These are phyloP conservation scores for Venturia asperata DNA, from an alignment of 2,329 filamentous ascomycete species.

Conservation along the genomic window DNA sequence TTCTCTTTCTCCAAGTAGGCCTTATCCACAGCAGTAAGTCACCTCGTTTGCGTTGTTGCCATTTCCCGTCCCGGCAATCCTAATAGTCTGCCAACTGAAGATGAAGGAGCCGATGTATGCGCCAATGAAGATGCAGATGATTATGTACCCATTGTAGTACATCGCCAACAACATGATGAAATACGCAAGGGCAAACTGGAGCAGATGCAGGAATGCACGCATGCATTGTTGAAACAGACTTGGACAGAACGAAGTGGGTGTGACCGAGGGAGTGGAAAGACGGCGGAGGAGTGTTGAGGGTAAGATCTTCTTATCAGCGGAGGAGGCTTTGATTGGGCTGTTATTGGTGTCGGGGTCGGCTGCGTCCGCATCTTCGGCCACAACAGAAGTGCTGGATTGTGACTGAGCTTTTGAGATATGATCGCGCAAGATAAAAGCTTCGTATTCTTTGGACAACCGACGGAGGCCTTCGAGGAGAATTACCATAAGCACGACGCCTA, in stretches of 20 bases:
- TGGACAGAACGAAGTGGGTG: slow-evolving; percentile 38
- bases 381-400: background rate
- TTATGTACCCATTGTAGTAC: slow-evolving; percentile 64
- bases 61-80: background rate
- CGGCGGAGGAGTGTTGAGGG: background rate
- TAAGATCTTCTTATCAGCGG: background rate
- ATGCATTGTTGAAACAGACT: slow-evolving; percentile 58
- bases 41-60: background rate
- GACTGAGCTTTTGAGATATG: slow-evolving; percentile 34
- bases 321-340: background rate
- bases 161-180: slow-evolving; percentile 67
- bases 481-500: slow-evolving; percentile 69
- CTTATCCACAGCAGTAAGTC: slow-evolving; percentile 17
- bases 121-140: slow-evolving; percentile 74
- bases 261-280: background rate
- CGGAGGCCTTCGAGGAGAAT: slow-evolving; percentile 65
- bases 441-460: slow-evolving; percentile 63
- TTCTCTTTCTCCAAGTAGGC: no score
- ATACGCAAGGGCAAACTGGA: slow-evolving; percentile 69
- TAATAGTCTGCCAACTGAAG: slow-evolving; percentile 58
- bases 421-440: slow-evolving; percentile 52
- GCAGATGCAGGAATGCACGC: slow-evolving; percentile 59
- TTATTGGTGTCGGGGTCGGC: background rate
- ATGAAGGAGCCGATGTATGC: slow-evolving; percentile 66
- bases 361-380: background rate